Conservation (phyloP, 2,329 filamentous ascomycete genomes). For the Cryoendolithus antarcticus region DNA sequence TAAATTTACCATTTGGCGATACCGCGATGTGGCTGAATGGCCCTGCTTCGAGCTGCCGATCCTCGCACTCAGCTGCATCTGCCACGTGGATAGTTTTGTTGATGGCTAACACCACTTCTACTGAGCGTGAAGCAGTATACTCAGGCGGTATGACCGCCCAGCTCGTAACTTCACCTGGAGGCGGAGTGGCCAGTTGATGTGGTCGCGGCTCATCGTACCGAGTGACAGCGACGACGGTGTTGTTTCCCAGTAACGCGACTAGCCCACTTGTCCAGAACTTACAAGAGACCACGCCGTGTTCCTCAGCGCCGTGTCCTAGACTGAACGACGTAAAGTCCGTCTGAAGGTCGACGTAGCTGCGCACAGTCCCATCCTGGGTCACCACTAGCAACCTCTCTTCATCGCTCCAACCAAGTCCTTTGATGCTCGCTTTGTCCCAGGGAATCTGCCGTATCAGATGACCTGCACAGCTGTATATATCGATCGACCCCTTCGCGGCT, state of each 20-base stretch:
- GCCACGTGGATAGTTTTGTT: conserved; percentile 73
- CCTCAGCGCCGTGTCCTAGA: conserved; percentile 75
- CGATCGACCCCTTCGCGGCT: conserved; percentile 69
- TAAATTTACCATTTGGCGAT: conserved; percentile 80
- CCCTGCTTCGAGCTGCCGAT: conserved; percentile 79
- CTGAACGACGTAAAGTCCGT: conserved; percentile 93
- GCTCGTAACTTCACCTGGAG: conserved; percentile 67
- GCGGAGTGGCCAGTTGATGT: conserved; percentile 63
- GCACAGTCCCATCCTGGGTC: conserved; percentile 76
- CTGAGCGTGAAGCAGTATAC: conserved; percentile 79
- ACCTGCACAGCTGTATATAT: conserved; percentile 87
- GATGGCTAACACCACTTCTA: conserved; percentile 83
- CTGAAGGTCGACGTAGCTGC: conserved; percentile 84
- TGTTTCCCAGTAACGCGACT: conserved; percentile 81
- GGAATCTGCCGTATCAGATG: conserved; percentile 53
- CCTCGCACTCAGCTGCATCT: conserved; percentile 81
- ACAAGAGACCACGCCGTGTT: conserved; percentile 77
- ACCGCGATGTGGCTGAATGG: conserved; percentile 85
- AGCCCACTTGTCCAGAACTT: conserved; percentile 88
- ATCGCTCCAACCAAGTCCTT: conserved; percentile 89
- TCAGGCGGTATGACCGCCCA: conserved; percentile 84
- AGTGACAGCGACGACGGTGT: conserved; percentile 72
- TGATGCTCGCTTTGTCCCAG: conserved; percentile 84
- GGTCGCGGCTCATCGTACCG: conserved; percentile 85
- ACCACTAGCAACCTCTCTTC: conserved; percentile 85